A percentile compares a stretch with the other conserved stretches of the same genome.
Conservation (phyloP, 257 asterid species). For the Echium plantagineum region DNA sequence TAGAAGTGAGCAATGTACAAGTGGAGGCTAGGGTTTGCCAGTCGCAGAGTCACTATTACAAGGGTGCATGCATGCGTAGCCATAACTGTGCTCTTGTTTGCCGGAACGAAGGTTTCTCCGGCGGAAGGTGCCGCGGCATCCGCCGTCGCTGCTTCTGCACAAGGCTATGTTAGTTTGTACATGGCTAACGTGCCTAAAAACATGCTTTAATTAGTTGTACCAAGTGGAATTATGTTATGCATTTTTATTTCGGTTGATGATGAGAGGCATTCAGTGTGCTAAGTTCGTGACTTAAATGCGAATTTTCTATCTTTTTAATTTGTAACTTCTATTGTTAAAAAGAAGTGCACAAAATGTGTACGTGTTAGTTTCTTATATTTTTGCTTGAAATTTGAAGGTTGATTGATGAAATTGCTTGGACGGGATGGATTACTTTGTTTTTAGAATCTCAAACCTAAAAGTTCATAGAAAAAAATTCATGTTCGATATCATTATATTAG, state of each 20-base stretch:
- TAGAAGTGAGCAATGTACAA: neutral
- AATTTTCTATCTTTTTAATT: too few relatives aligned
- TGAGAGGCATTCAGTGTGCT: too few relatives aligned
- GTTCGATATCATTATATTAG: too few relatives aligned
- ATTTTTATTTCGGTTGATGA: neutral
- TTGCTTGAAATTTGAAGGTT: too few relatives aligned
- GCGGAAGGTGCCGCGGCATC: conserved; percentile 17
- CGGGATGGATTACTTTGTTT: too few relatives aligned
- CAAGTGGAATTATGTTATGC: neutral
- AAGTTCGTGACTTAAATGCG: too few relatives aligned
- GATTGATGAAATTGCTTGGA: too few relatives aligned
- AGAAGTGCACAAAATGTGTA: too few relatives aligned
- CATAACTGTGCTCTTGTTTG: conserved; percentile 21
- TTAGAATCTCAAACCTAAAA: too few relatives aligned
- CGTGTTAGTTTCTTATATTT: too few relatives aligned
- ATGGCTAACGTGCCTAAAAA: neutral
- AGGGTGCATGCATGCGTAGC: conserved; percentile 9
- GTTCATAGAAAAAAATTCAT: too few relatives aligned
- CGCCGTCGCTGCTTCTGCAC: conserved; percentile 24
- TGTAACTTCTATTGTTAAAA: too few relatives aligned
- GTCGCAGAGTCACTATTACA: conserved; percentile 15
- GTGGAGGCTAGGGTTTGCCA: conserved; percentile 15
- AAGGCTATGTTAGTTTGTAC: conserved; percentile 10
- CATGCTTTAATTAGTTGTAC: neutral
- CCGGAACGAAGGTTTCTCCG: conserved; percentile 19